Base-by-base conservation (phyloP, 257 asterid genomes). In the Rehmannia glutinosa region DNA sequence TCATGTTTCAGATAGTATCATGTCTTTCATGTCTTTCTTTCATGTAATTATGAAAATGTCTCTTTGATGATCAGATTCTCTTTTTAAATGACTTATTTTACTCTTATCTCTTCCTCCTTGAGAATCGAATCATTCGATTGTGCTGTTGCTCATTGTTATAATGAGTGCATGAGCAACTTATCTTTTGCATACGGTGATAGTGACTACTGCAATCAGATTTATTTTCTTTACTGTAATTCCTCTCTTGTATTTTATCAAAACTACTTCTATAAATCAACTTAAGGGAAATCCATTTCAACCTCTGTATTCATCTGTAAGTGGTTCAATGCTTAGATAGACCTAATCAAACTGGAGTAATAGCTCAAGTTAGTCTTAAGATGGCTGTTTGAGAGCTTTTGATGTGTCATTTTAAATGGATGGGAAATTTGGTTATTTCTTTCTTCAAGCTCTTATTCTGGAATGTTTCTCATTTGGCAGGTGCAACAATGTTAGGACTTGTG, bases 401-500 rank as follows among this genome's bases (percentile, higher is more conserved):
- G 49, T 19, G 12, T 49, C 51, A 9, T 24, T 30, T 30, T 35
- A 54, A 36, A 25, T 30, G 33, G 42, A 33, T 39, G 39, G 53
- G 51, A 13, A 25, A 10, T 41, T 62, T 15, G 11, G 30, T 42
- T 10, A 20, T 73, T 55, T 65, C 15, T 58, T 30, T 60, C 52
- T 36, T 66, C 55, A 19, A 53, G 64, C 66, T 66, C 62, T 39
- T 42, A 73, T 17, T 50, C 58, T 43, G 8, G 4, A 4, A 4
- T 69, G 57, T 68, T 68, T 28, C 63, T 72, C 67, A 53, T 21
- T 47, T 85, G 72, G 76, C 91, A 94, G 99, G 92, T 71, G 81
- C 80, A 23, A 57, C 92, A 38, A 89, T 94, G 95, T 80, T 91
- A 51, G 85, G 97, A 60, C 87, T 94, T 62, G 90, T 94, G 62